Evolutionary conservation across 1,284 basidiomycete genomes (phyloP), one percentile per base, ranked within the genome.

Genomic region (Paramarasmius palmivorus): DNA sequence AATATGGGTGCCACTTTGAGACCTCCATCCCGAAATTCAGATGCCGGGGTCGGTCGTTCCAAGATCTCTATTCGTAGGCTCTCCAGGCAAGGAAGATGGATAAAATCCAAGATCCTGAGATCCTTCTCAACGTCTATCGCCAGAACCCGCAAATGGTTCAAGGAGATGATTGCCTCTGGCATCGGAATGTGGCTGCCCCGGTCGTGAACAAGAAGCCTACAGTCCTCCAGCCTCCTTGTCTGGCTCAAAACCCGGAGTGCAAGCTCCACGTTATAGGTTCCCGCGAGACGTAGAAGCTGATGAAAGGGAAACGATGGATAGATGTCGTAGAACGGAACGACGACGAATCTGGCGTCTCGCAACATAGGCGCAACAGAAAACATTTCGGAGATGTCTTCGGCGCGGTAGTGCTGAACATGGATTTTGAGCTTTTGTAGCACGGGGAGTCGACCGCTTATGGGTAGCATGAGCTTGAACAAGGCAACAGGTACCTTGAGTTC

Each of bases 401-500:
- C 44, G 44, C 32, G 44, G 26, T 46, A 46, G 7, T 46, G 25
- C 44, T 46, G 44, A 17, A 32, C 44, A 32, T 46, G 29, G 22
- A 46, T 15, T 17, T 32, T 23, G 23, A 46, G 44, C 29, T 46
- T 46, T 29, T 32, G 44, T 15, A 46, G 25, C 17, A 17, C 25
- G n/a, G 44, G 44, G 14, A 46, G 44, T 26, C 44, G 10, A 26
- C 26, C 44, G 19, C 25, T 26, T 9, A 46, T 29, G 9, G 44
- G 26, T 26, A 23, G 22, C 26, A 46, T 26, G 9, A 5, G 22
- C 25, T 46, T 46, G 25, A 46, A 46, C 25, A 46, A 14, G 23
- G 25, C 14, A 15, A 46, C 44, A n/a, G 44, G 44, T 17, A 46
- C 44, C 8, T 46, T 46, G 25, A 46, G 44, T 15, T 46, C 44